Evolutionary conservation across 2,329 filamentous ascomycete genomes (phyloP).

Genomic region (Orbilia javanica): DNA sequence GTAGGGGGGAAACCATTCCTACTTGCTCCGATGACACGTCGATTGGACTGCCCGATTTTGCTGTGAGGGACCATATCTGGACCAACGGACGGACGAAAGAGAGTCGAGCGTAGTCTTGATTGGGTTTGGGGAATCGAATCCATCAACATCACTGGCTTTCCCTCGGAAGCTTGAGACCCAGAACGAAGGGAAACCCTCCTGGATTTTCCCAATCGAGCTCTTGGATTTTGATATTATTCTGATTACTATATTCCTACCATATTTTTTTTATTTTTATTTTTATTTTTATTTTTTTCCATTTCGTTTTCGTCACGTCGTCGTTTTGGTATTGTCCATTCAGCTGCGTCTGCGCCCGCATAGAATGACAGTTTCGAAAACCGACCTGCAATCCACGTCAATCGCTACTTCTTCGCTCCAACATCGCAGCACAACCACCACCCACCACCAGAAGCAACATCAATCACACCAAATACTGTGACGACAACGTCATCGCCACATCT

Average conservation of each 20-base stretch:
- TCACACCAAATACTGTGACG: constrained; percentile 38
- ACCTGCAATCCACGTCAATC: constrained; percentile 59
- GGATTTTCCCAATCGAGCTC: constrained; percentile 44
- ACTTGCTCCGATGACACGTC: constrained; percentile 58
- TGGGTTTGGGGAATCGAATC: constrained; percentile 13
- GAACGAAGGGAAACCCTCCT: constrained; percentile 30
- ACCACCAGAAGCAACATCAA: constrained; percentile 18
- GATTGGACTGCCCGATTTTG: constrained; percentile 40
- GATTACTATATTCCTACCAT: constrained; percentile 9
- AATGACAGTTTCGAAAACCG: constrained; percentile 54
- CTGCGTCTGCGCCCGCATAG: constrained; percentile 49
- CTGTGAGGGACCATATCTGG: constrained; percentile 28
- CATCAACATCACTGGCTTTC: constrained; percentile 29
- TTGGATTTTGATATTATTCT: constrained; percentile 14
- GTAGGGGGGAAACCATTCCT: constrained; percentile 46
- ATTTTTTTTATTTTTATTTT: too few species aligned
- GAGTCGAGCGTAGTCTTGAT: constrained; percentile 20
- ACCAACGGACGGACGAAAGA: constrained; percentile 31
- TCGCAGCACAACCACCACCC: constrained; percentile 40
- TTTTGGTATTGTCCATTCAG: constrained; percentile 35
- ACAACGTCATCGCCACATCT: constrained; percentile 53
- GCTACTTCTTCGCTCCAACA: constrained; percentile 46
- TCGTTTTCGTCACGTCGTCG: constrained; percentile 29
- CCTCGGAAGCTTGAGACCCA: constrained; percentile 38
- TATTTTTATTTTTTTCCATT: not conserved